Conservation (phyloP, 2,329 filamentous ascomycete species). For the Colletotrichum scovillei region DNA sequence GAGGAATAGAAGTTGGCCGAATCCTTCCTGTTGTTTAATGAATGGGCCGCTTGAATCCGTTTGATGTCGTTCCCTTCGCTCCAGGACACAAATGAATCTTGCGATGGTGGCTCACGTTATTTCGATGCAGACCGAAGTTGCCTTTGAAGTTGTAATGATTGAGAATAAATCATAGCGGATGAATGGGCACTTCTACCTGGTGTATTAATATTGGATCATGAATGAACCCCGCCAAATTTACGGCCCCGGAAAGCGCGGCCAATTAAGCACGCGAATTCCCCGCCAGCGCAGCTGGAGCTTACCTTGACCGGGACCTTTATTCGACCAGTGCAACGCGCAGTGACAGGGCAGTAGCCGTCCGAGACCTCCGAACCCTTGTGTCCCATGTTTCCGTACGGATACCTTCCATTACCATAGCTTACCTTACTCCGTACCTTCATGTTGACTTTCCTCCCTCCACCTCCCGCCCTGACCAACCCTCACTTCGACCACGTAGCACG, state of each 20-base stretch:
- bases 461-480: background rate
- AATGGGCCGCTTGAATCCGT: no score
- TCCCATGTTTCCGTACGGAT: background rate
- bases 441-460: background rate
- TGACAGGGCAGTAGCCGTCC: slow-evolving; percentile 15
- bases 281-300: background rate
- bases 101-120: no score
- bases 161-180: no score
- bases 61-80: no score
- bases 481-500: background rate
- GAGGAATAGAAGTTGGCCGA: no score
- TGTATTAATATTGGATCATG: background rate
- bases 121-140: no score
- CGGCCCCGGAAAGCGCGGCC: slow-evolving; percentile 3
- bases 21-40: no score
- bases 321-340: slow-evolving; percentile 7
- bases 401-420: no score
- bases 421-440: background rate
- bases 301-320: slow-evolving; percentile 3
- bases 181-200: background rate
- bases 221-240: background rate
- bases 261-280: slow-evolving; percentile 15
- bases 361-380: slow-evolving; percentile 33
- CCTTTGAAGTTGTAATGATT: no score
- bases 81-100: no score